phyloP scores from a whole-genome alignment of 768 basidiomycete genomes.

The Basidioascus undulatus region DNA sequence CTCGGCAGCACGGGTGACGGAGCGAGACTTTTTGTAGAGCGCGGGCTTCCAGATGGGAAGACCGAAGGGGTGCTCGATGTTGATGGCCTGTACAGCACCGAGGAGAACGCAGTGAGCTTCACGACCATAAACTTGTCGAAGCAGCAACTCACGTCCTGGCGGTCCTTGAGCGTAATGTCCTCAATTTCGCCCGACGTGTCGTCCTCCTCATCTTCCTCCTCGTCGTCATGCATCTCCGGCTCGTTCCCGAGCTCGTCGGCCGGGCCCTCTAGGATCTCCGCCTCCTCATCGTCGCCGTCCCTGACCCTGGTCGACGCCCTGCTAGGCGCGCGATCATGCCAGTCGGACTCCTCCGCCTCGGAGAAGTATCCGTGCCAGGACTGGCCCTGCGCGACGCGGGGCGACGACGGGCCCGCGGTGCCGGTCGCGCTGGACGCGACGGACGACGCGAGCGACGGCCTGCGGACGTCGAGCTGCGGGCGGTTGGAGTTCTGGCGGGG shows the following conservation, averaged over 20 bases:
- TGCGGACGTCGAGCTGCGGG: background rate
- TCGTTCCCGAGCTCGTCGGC: slow-evolving; percentile 9
- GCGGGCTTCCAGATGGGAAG: slow-evolving; percentile 99
- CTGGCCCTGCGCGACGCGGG: background rate
- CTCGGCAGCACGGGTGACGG: slow-evolving; percentile 88
- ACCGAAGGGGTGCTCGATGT: slow-evolving; percentile 97
- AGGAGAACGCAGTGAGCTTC: slow-evolving; percentile 1
- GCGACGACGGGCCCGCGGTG: background rate
- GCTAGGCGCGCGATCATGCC: no score
- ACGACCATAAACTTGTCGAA: background rate
- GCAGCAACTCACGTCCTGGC: slow-evolving; percentile 46
- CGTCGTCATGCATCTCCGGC: slow-evolving; percentile 12
- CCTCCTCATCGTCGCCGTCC: slow-evolving; percentile 6
- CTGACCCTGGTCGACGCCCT: no score
- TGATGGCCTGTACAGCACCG: slow-evolving; percentile 32
- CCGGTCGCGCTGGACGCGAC: background rate
- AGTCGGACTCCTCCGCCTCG: slow-evolving; percentile 12
- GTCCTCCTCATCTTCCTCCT: slow-evolving; percentile 12
- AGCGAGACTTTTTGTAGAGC: slow-evolving; percentile 87
- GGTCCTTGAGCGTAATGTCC: slow-evolving; percentile 74
- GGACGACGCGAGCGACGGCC: background rate
- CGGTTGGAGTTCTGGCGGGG: no score
- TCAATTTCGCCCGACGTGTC: slow-evolving; percentile 32
- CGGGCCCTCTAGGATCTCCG: no score
- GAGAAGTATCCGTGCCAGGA: slow-evolving; percentile 14